Conservation (phyloP, 495 filamentous ascomycete species). For the Recurvomyces mirabilis region DNA sequence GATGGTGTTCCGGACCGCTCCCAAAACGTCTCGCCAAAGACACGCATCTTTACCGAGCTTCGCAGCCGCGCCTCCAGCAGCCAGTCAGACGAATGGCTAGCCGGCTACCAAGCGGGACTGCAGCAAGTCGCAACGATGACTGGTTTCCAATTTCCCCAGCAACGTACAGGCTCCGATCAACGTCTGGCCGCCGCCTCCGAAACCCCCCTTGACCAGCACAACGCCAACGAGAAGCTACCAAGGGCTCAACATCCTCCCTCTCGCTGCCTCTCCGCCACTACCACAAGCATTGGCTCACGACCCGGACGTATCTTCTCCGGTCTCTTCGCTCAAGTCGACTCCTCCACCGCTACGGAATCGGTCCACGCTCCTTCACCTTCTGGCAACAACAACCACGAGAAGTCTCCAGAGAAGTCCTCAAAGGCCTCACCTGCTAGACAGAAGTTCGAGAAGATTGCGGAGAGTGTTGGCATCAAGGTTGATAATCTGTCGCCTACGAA, state of each 20-base stretch:
- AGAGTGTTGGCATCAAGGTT: constrained; percentile 23
- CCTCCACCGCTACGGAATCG: neutral
- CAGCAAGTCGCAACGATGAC: neutral
- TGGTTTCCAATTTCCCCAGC: neutral
- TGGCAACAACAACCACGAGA: too few relatives aligned
- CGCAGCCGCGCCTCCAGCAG: neutral
- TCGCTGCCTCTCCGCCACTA: neutral
- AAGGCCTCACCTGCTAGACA: constrained; percentile 25
- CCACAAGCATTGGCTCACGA: neutral
- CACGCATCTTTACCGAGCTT: neutral
- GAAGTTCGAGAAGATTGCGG: constrained; percentile 27
- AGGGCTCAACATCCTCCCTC: neutral
- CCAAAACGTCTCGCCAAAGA: constrained; percentile 21
- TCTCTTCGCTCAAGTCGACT: neutral
- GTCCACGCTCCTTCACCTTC: neutral
- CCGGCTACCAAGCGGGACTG: constrained; percentile 4
- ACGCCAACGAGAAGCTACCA: neutral
- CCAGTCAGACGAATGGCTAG: constrained; percentile 1
- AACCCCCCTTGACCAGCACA: too few relatives aligned
- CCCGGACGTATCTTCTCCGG: constrained; percentile 1
- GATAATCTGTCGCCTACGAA: neutral
- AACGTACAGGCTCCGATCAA: neutral
- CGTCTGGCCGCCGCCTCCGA: neutral
- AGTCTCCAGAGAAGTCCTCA: too few relatives aligned
- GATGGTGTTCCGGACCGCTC: constrained; percentile 17